Base-by-base conservation (phyloP, 345 rosid genomes). In the Xanthoceras sorbifolium region DNA sequence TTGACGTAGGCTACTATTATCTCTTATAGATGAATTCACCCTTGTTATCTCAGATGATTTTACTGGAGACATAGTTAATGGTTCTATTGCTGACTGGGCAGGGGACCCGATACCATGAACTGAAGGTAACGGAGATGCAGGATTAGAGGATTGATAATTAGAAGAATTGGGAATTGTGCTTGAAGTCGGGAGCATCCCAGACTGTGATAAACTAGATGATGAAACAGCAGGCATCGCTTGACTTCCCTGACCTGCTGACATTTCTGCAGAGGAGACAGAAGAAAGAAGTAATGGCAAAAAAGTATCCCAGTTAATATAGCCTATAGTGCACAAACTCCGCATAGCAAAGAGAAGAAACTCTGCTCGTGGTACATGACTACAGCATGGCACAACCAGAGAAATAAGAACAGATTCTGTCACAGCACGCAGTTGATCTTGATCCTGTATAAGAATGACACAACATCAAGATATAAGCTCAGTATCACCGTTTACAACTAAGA, bases 291-390 rank as follows among this genome's bases (percentile, higher is more conserved):
- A 82, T 0, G 94, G 97, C 78, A 96, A 82, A 73, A 92, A 87
- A 31, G 88, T 88, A 80, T 96, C 98, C 97, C 99, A 96, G 73
- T 91, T 96, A 76, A 96, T 86, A 86, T 85, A 92, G 44, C 94
- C 91, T 48, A 89, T 87, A 40, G 85, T 78, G 73, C 90, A 89
- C 81, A 96, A 87, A 74, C 88, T 88, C 81, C 90, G 92, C 67
- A 94, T 79, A 46, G 97, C 90, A 89, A 93, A 96, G 70, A 96
- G 97, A 70, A 96, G 91, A 84, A 96, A 96, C 65, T 93, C 98
- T 9, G 99, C 94, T 48, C 94, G 81, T 20, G 98, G 97, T 57
- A 90, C 97, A 83, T 96, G 99, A 78, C 81, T 80, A 79, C 97
- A 88, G 69, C 95, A 93, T 81, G 84, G 92, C 78, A 88, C 82